Base-by-base conservation (phyloP, 805 yeast species). In the Hanseniaspora pseudoguilliermondii region DNA sequence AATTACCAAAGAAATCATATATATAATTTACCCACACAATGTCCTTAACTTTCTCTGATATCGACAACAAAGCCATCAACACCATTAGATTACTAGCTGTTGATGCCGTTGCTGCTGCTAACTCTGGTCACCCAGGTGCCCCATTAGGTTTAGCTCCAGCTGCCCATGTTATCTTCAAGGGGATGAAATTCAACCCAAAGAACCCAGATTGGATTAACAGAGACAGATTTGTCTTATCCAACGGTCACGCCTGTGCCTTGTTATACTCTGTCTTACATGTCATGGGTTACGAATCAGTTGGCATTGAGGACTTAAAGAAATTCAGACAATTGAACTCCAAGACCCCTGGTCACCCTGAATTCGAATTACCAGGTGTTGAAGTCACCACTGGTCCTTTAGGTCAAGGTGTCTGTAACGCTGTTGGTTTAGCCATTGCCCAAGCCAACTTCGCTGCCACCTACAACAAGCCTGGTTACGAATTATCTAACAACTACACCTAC, bases 101-200 rank as follows among this genome's bases (percentile, higher is more conserved):
- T 55, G 98, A 91, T 71, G 82, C 86, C 61, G 95, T 87, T 60
- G 77, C 83, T 58, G 78, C 81, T 73, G 91, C 97, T 65, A 85
- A 91, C 74, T 84, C 96, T 59, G 98, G 98, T 63, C 98, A 91
- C 75, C 98, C 98, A 56, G 98, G 98, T 76, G 97, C 98, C 54
- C 97, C 97, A 66, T 82, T 91, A 80, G 97, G 97, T 61, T 76
- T 91, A 73, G 97, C 98, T 18, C 96, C 97, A 47, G 83, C 90
- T 59, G 95, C 97, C 60, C 97, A 91, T 72, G 83, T 82, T 57
- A 71, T 91, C 61, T 87, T 84, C 81, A 78, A 81, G 71, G 80
- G 80, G 67, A 77, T 90, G 84, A 83, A 74, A 65, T 81, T 86
- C 77, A 88, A 87, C 80, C 95, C 97, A 65, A 79, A 83, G 74